Evolutionary conservation across 225 moss, liverwort and hornwort genomes (phyloP).

Genomic region (Ulota crispa): DNA sequence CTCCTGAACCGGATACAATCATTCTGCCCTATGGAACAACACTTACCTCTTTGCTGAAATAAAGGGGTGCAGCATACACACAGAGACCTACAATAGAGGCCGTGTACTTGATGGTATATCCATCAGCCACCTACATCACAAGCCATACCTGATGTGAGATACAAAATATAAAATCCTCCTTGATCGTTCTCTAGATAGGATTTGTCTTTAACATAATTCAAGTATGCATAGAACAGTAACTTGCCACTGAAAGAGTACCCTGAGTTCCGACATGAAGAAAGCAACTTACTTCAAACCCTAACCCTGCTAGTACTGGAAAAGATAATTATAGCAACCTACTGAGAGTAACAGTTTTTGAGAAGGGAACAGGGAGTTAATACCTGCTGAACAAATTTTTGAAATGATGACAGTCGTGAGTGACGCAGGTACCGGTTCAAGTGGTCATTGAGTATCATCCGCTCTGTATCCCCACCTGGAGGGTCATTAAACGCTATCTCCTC

Average conservation of each 20-base stretch:
- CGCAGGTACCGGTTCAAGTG: conserved; percentile 47
- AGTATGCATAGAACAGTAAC: conserved; percentile 4
- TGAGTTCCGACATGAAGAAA: too few relatives aligned
- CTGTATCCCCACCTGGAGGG: conserved; percentile 55
- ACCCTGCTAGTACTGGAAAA: too few relatives aligned
- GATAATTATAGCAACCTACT: too few relatives aligned
- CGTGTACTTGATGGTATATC: conserved; percentile 52
- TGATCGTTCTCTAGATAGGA: neutral
- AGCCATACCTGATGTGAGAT: neutral
- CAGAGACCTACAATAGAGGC: conserved; percentile 52
- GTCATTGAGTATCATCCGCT: conserved; percentile 53
- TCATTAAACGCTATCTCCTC: conserved; percentile 65
- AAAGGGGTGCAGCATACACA: conserved; percentile 53
- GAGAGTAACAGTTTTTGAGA: too few relatives aligned
- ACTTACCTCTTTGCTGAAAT: conserved; percentile 46
- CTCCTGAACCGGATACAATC: neutral
- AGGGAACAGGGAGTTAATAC: conserved; percentile 12
- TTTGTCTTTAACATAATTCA: neutral
- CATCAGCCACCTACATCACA: conserved; percentile 56
- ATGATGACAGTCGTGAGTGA: conserved; percentile 51
- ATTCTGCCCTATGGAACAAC: neutral
- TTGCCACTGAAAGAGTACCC: too few relatives aligned
- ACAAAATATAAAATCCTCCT: neutral
- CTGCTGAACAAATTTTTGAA: conserved; percentile 60
- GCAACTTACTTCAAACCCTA: too few relatives aligned